phyloP scores from a whole-genome alignment of 2,329 filamentous ascomycete species.

The Botrytis fragariae region DNA sequence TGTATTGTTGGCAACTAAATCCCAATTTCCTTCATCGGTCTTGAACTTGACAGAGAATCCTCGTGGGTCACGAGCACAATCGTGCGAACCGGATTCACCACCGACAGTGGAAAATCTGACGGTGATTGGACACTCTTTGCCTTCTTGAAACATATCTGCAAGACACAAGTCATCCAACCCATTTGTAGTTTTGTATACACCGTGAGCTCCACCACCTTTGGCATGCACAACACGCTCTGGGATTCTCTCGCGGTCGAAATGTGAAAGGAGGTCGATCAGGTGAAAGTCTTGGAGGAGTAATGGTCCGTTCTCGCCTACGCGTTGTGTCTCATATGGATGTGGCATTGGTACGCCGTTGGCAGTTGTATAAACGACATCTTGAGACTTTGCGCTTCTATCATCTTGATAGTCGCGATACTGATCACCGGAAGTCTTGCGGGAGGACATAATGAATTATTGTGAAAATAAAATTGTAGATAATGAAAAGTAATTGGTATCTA shows the following conservation, averaged over 20 bases:
- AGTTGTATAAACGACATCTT: conserved; percentile 51
- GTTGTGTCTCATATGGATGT: conserved; percentile 56
- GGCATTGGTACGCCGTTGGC: conserved; percentile 45
- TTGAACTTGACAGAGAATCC: conserved; percentile 73
- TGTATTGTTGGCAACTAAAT: conserved; percentile 70
- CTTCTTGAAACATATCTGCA: conserved; percentile 55
- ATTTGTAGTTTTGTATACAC: conserved; percentile 52
- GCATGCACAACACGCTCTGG: conserved; percentile 58
- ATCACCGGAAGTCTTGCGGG: conserved; percentile 40
- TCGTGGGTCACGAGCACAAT: conserved; percentile 68
- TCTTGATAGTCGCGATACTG: conserved; percentile 43
- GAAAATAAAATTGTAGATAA: too few relatives aligned
- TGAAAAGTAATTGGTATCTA: not conserved
- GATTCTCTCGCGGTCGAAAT: conserved; percentile 60
- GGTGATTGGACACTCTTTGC: conserved; percentile 65
- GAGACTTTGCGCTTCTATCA: conserved; percentile 43
- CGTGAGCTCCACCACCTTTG: conserved; percentile 56
- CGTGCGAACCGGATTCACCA: conserved; percentile 68
- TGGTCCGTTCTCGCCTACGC: conserved; percentile 47
- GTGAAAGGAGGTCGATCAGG: conserved; percentile 58
- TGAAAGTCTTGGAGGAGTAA: conserved; percentile 59
- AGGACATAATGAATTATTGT: conserved; percentile 23
- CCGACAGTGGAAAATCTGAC: conserved; percentile 74
- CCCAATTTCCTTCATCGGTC: conserved; percentile 72
- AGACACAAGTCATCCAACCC: conserved; percentile 53